Base-by-base conservation (phyloP, 164 flowering plant genomes). In the Kingdonia uniflora region DNA sequence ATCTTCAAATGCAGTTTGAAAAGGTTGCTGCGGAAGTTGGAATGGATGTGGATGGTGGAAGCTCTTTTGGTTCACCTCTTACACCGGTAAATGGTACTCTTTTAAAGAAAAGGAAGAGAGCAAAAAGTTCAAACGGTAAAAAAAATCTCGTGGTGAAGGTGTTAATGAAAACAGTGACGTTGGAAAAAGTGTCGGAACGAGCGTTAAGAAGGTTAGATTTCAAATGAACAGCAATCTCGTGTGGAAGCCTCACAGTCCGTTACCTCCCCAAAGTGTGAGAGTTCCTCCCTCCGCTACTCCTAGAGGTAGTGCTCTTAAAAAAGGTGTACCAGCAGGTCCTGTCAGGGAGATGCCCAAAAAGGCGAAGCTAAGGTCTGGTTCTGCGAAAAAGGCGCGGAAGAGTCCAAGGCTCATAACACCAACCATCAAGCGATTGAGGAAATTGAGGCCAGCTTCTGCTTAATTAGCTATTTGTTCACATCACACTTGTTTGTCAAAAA, bases 271-370 rank as follows among this genome's bases (percentile, higher is more conserved):
- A 53, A 71, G 71, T 53, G 64, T 91, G 81, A 82, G 97, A 66
- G 40, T 87, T 49, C 97, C 97, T 14, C 95, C 97, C 2, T 85
- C 96, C 52, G 87, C 65, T 24, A 81, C 95, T 20, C 97, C 97
- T 14, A 73, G 96, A 62, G 97, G 97, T 17, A 91, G 97, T 75
- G 97, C 97, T 0, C 81, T 91, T 33, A 91, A 91, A 76, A 77
- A 91, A 68, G 96, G 96, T 3, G 51, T 81, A 19, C 72, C 86
- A 25, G 82, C 96, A 15, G 97, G 97, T 56, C 97, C 97, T 8
- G 65, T 91, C 7, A 74, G 75, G 58, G 89, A 81, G 61, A 59
- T 64, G 13, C 29, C 47, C 13, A 78, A 73, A 44, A 83, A 70
- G 66, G 40, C 41, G 25, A 84, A 73, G 70, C 62, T n/a, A n/a